phyloP scores from a whole-genome alignment of 805 yeast species.

The Kregervanrija fluxuum region DNA sequence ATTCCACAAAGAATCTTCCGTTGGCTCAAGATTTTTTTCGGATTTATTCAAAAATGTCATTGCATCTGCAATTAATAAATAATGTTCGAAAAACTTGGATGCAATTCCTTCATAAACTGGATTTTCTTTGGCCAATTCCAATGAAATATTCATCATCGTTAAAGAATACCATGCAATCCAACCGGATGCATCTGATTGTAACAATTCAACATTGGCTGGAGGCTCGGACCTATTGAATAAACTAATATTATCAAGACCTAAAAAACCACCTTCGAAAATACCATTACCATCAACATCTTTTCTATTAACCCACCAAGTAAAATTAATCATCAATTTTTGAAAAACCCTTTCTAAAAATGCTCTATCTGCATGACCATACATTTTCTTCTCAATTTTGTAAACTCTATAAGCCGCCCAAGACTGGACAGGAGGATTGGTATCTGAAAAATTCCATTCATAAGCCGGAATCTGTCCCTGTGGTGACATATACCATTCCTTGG shows the following conservation, averaged over 20 bases:
- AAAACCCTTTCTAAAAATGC: slow-evolving; percentile 86
- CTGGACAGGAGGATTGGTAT: slow-evolving; percentile 96
- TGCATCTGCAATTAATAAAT: slow-evolving; percentile 85
- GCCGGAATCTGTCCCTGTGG: slow-evolving; percentile 98
- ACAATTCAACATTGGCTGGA: slow-evolving; percentile 85
- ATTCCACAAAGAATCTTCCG: slow-evolving; percentile 75
- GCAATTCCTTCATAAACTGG: slow-evolving; percentile 91
- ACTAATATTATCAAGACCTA: slow-evolving; percentile 90
- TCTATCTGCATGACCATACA: slow-evolving; percentile 75
- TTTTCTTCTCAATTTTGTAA: slow-evolving; percentile 77
- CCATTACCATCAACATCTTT: slow-evolving; percentile 83
- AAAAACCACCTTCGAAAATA: slow-evolving; percentile 89
- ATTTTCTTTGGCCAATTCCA: slow-evolving; percentile 79
- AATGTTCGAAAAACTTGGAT: slow-evolving; percentile 89
- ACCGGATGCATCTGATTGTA: slow-evolving; percentile 94
- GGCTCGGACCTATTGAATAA: slow-evolving; percentile 90
- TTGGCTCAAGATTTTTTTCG: slow-evolving; percentile 24
- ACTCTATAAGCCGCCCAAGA: slow-evolving; percentile 92
- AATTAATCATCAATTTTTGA: slow-evolving; percentile 81
- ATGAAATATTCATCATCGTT: slow-evolving; percentile 87
- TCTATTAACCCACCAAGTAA: slow-evolving; percentile 97
- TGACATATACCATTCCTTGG: slow-evolving; percentile 96
- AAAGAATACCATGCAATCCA: slow-evolving; percentile 95
- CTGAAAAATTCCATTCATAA: slow-evolving; percentile 92
- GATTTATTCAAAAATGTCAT: slow-evolving; percentile 58